Conservation (phyloP, 139 green algal genomes). For the Coccomyxa sp. region DNA sequence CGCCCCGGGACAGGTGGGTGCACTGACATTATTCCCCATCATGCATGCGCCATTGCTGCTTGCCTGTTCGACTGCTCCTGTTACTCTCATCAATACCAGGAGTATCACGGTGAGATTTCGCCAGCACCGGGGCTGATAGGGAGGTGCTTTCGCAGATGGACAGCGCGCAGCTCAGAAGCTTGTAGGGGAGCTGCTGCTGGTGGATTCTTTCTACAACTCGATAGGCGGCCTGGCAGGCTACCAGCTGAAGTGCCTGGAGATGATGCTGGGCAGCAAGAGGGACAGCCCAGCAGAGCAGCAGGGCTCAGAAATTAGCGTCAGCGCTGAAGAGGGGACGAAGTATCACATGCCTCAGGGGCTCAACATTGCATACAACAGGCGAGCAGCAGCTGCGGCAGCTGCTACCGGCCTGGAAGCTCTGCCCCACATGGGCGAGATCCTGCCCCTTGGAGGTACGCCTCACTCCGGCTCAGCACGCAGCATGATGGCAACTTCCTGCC, state of each 20-base stretch:
- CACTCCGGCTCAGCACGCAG: not conserved
- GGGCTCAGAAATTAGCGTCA: not conserved
- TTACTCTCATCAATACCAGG: not conserved
- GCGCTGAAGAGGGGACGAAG: not conserved
- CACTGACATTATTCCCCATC: too few relatives aligned
- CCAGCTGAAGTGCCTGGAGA: conserved; percentile 78
- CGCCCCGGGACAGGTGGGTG: too few relatives aligned
- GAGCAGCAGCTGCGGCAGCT: conserved; percentile 33
- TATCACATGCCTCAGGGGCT: conserved; percentile 64
- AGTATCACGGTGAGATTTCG: too few relatives aligned
- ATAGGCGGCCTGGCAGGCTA: conserved; percentile 95
- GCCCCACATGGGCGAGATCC: conserved; percentile 88
- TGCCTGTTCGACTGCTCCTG: not conserved
- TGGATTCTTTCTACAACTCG: conserved; percentile 89
- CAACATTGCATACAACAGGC: conserved; percentile 51
- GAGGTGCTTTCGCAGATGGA: conserved; percentile 32
- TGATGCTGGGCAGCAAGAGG: conserved; percentile 50
- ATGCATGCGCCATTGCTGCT: not conserved
- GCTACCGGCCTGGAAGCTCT: conserved; percentile 63
- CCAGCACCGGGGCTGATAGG: not conserved
- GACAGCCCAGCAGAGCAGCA: too few relatives aligned
- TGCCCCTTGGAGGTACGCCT: conserved; percentile 82
- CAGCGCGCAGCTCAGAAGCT: too few relatives aligned
- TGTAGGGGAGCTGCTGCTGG: conserved; percentile 47
- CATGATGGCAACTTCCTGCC: not conserved